These are phyloP conservation scores for Naganishia vaughanmartiniae DNA, from an alignment of 768 basidiomycete species.

Conservation along the genomic window DNA sequence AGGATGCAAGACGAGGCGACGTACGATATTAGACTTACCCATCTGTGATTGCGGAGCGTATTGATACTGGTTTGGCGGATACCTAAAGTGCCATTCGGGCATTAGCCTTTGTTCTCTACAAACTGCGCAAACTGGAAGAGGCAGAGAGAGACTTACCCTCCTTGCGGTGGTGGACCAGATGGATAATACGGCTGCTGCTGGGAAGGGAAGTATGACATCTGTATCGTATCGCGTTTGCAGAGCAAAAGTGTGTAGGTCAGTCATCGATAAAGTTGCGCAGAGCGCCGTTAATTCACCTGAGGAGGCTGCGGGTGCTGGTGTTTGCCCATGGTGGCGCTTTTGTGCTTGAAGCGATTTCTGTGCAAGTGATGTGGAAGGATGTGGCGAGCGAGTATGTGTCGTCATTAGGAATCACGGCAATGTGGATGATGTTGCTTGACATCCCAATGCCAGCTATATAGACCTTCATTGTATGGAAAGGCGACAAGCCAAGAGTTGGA, in stretches of 20 bases:
- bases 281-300: background rate
- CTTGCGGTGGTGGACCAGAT: background rate
- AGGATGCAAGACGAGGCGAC: background rate
- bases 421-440: too few relatives aligned
- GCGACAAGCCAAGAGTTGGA: too few relatives aligned
- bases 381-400: background rate
- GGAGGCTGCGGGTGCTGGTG: background rate
- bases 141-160: background rate
- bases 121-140: too few relatives aligned
- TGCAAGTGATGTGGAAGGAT: too few relatives aligned
- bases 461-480: too few relatives aligned
- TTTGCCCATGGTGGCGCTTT: background rate
- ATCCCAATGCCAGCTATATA: too few relatives aligned
- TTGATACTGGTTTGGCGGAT: slow-evolving; percentile 14
- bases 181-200: background rate
- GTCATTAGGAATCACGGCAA: too few relatives aligned
- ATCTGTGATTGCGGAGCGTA: slow-evolving; percentile 9
- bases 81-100: background rate
- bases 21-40: background rate
- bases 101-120: too few relatives aligned
- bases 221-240: background rate
- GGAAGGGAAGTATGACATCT: slow-evolving; percentile 8
- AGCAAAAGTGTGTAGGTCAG: background rate
- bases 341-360: background rate
- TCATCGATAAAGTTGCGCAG: background rate